Evolutionary conservation across 768 basidiomycete genomes (phyloP), one percentile per base, ranked within the genome.

Genomic region (Phallus indusiatus): DNA sequence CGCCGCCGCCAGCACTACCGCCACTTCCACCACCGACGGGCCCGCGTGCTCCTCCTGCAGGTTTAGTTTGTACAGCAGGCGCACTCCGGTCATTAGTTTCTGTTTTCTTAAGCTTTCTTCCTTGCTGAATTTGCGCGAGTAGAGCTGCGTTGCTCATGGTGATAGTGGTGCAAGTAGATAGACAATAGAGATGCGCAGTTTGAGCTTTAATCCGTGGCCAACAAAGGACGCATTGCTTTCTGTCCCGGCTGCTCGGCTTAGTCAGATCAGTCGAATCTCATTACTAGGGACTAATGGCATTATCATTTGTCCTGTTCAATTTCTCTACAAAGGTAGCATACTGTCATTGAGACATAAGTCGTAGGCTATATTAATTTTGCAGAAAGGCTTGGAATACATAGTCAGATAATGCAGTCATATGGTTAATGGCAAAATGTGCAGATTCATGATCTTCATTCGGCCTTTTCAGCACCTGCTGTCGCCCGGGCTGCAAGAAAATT

Each of bases 81-180:
- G 75, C 82, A 72, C 90, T 92, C 36, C 88, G 78, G 69, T 95
- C 93, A 76, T 85, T 80, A 1, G 90, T 95, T 57, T 80, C 79
- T 4, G 88, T 74, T 70, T 94, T 95, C 76, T 86, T 93, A 56
- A 96, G 77, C 60, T 60, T 80, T 72, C 81, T 92, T 28, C 93
- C 92, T 0, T 85, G 79, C 72, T 93, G 90, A 42, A 93, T 93
- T 66, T 88, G 83, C 61, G 84, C 80, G 61, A 94, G 72, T 47
- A 93, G 78, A 63, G 87, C 90, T 65, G 78, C 78, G 35, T 55
- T 60, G 24, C 62, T 64, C 54, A 59, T 59, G 55, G 18, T 24
- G 34, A 14, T 50, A 46, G 60, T 46, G 12, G 21, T 12, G 33
- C 33, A 14, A 12, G 7, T 7, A 28, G 50, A 4, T 34, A 16